Evolutionary conservation across 2,329 filamentous ascomycete species (phyloP).

Genomic region (Penicillium concentricum): DNA sequence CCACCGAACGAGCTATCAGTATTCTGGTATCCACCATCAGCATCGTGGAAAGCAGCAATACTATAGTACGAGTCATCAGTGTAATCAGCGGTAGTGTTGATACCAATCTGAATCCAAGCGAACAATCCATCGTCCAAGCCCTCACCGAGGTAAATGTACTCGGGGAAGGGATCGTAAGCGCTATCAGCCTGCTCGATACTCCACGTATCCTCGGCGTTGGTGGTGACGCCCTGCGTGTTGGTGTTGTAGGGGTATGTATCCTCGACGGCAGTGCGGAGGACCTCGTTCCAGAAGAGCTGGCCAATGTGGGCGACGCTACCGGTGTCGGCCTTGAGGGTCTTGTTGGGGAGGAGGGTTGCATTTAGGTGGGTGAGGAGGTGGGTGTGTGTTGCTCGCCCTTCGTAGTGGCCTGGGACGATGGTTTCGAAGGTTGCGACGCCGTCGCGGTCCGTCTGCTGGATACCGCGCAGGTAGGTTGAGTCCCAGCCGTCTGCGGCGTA

Average conservation of each 20-base stretch:
- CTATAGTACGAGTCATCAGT: constrained; percentile 22
- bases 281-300: constrained; percentile 52
- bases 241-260: constrained; percentile 39
- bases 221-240: constrained; percentile 34
- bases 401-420: constrained; percentile 49
- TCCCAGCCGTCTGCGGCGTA: constrained; percentile 32
- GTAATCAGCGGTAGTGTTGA: constrained; percentile 41
- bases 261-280: constrained; percentile 46
- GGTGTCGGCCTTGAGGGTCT: constrained; percentile 46
- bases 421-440: constrained; percentile 53
- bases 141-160: constrained; percentile 56
- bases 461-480: constrained; percentile 51
- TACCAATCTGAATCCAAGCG: constrained; percentile 51
- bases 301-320: constrained; percentile 49
- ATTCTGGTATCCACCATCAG: constrained; percentile 18
- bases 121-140: constrained; percentile 48
- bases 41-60: constrained; percentile 20
- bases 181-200: constrained; percentile 43
- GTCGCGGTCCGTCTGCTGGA: constrained; percentile 48
- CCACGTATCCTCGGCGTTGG: constrained; percentile 45
- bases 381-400: constrained; percentile 50
- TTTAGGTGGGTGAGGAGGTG: constrained; percentile 50
- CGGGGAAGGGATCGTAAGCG: constrained; percentile 53
- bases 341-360: constrained; percentile 41
- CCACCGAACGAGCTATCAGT: constrained; percentile 3